These are phyloP conservation scores for Lachnellula subtilissima DNA, from an alignment of 2,329 filamentous ascomycete genomes.

Conservation along the genomic window DNA sequence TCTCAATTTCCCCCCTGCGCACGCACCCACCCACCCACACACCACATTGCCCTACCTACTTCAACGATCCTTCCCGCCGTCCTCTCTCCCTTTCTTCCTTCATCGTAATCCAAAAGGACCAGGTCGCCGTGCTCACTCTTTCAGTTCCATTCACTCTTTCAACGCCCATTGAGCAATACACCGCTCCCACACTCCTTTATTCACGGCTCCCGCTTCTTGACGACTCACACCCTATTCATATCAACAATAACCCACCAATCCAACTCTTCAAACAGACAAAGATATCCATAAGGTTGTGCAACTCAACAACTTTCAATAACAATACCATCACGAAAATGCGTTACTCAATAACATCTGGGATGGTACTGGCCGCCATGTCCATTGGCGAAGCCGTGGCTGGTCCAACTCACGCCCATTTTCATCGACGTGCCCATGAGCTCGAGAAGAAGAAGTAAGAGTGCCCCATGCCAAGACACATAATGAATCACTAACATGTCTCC, in stretches of 20 bases:
- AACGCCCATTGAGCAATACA: constrained; percentile 25
- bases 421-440: constrained; percentile 20
- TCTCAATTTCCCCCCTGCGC: constrained; percentile 25
- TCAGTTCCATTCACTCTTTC: constrained; percentile 25
- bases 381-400: constrained; percentile 28
- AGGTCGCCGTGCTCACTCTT: constrained; percentile 24
- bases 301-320: constrained; percentile 2
- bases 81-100: constrained; percentile 10
- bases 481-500: not conserved
- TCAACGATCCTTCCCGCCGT: constrained; percentile 4
- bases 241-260: not conserved
- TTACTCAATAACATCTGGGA: constrained; percentile 25
- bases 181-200: constrained; percentile 29
- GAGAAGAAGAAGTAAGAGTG: constrained; percentile 30
- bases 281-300: not conserved
- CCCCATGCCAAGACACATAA: not conserved
- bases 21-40: constrained; percentile 1
- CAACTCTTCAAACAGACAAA: constrained; percentile 1
- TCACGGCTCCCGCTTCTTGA: constrained; percentile 19
- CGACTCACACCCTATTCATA: constrained; percentile 8
- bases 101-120: constrained; percentile 18
- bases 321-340: constrained; percentile 24
- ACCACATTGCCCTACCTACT: constrained; percentile 1
- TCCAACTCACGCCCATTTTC: constrained; percentile 27
- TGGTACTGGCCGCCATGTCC: constrained; percentile 27